Base-by-base conservation (phyloP, 225 moss, liverwort and hornwort genomes). In the Thuidium tamariscinum region DNA sequence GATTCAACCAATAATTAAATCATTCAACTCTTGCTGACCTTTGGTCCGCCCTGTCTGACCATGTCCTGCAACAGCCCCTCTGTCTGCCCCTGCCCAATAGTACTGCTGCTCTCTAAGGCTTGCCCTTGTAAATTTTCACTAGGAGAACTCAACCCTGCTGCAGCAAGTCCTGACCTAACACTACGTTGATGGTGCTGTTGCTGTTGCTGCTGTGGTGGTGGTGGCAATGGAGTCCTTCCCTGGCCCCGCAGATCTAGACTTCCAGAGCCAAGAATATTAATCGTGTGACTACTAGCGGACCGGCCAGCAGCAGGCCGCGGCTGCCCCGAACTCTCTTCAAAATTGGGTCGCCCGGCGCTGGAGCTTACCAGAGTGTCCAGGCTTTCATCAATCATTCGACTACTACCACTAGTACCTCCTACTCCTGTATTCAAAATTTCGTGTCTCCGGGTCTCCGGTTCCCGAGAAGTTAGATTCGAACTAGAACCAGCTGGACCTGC, bases 11-110 rank as follows among this genome's bases (percentile, higher is more conserved):
- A 68, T 39, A 72, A 84, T 71, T 36, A 51, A 83, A 77, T 72
- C 84, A 51, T 65, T 89, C 85, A 92, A 59, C 86, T 90, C 86
- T 86, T 91, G 90, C 91, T 91, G 29, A 87, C 77, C 80, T 90
- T 86, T 3, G 90, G 89, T 27, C 76, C 82, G 26, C 93, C 86
- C 64, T 62, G 90, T 67, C 92, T 86, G 60, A 93, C 89, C 90
- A 93, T 91, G 88, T 93, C 93, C 87, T 93, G 92, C 88, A 93
- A 69, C 72, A 93, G 83, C 25, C 93, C 93, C 87, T 89, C 90
- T n/a, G 87, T 82, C 73, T 27, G 86, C 59, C 69, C 82, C 76
- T 86, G 86, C 80, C 73, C 89, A 17, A 55, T 55, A 48, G 70
- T 61, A 11, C 64, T 81, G 34, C 76, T 67, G 74, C 84, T 82